phyloP scores from a whole-genome alignment of 1,284 basidiomycete genomes.

The Microstroma glucosiphilum region DNA sequence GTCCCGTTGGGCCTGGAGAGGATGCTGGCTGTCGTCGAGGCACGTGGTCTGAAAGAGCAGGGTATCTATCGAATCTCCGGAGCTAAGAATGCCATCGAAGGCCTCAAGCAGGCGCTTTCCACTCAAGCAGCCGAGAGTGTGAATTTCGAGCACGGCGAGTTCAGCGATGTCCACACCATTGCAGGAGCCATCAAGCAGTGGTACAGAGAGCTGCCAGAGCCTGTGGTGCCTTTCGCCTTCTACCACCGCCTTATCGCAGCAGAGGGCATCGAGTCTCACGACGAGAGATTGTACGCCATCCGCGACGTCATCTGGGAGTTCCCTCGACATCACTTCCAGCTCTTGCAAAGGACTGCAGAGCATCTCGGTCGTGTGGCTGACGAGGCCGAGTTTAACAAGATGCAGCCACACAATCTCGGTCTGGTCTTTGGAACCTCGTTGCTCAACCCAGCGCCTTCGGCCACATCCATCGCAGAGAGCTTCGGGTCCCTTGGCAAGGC shows the following conservation, averaged over 20 bases:
- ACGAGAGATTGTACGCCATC: constrained; percentile 41
- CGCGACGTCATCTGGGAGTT: constrained; percentile 43
- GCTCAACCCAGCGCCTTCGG: constrained; percentile 41
- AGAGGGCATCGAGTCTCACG: constrained; percentile 36
- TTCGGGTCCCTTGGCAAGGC: constrained; percentile 46
- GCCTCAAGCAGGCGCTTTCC: constrained; percentile 30
- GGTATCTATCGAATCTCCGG: constrained; percentile 50
- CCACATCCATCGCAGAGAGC: constrained; percentile 28
- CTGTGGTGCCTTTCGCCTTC: constrained; percentile 43
- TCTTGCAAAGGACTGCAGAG: constrained; percentile 37
- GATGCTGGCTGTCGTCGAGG: constrained; percentile 47
- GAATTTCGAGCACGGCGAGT: constrained; percentile 34
- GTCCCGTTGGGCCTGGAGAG: constrained; percentile 43
- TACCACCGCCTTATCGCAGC: constrained; percentile 45
- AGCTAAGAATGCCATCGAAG: constrained; percentile 40
- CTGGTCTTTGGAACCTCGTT: constrained; percentile 49
- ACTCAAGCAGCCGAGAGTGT: constrained; percentile 32
- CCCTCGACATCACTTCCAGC: constrained; percentile 42
- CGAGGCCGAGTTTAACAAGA: constrained; percentile 39
- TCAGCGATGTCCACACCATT: constrained; percentile 46
- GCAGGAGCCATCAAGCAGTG: constrained; percentile 45
- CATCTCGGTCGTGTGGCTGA: constrained; percentile 43
- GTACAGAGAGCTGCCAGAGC: constrained; percentile 49
- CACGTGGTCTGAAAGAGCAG: constrained; percentile 44
- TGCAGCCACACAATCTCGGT: constrained; percentile 48